These are phyloP conservation scores for Aspergillus heteromorphus DNA, from an alignment of 495 filamentous ascomycete species.

Conservation along the genomic window DNA sequence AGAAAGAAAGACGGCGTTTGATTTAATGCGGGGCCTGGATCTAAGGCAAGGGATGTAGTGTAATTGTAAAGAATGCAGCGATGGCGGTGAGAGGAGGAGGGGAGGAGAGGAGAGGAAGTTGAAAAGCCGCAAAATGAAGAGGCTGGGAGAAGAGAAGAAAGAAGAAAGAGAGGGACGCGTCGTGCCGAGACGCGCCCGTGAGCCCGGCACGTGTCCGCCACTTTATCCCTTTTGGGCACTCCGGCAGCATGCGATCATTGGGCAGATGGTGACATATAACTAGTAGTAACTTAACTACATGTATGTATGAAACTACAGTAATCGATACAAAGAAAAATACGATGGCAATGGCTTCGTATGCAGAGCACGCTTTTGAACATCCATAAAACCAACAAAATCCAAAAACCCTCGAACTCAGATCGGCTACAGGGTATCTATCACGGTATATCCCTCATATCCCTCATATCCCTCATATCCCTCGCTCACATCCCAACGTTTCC, in stretches of 20 bases:
- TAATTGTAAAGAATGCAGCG: not conserved
- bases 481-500: constrained; percentile 60
- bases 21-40: not conserved
- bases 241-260: too few relatives aligned
- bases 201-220: not conserved
- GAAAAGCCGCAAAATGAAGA: constrained; percentile 1
- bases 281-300: too few relatives aligned
- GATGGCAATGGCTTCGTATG: not conserved
- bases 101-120: constrained; percentile 14
- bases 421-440: constrained; percentile 5
- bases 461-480: constrained; percentile 3
- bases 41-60: not conserved
- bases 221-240: constrained; percentile 21
- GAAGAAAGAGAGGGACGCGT: constrained; percentile 17
- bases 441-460: constrained; percentile 3
- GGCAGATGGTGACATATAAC: too few relatives aligned
- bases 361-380: not conserved
- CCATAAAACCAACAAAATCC: not conserved
- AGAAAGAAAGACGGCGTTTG: not conserved
- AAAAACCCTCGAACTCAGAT: not conserved
- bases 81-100: constrained; percentile 8
- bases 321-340: not conserved
- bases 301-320: too few relatives aligned
- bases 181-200: constrained; percentile 7
- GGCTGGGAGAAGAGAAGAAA: constrained; percentile 15